phyloP scores from a whole-genome alignment of 164 flowering plant genomes.

The Aristolochia californica region DNA sequence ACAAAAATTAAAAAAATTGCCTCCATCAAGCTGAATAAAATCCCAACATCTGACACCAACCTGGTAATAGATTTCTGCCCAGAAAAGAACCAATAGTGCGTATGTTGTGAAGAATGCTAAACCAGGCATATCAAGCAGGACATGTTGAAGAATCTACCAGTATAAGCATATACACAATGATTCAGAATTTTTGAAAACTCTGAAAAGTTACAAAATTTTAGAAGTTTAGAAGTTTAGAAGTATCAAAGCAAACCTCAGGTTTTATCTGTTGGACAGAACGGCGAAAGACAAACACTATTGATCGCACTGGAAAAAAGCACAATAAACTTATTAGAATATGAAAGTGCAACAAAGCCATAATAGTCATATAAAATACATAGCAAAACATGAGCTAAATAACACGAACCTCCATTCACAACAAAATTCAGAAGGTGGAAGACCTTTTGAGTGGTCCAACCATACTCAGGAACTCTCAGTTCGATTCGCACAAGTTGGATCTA shows the following conservation, averaged over 20 bases:
- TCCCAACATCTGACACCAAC: conserved; percentile 20
- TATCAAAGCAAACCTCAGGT: conserved; percentile 41
- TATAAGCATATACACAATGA: no score
- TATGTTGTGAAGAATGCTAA: conserved; percentile 92
- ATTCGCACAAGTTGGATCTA: conserved; percentile 51
- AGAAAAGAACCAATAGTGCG: conserved; percentile 82
- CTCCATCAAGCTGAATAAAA: not conserved
- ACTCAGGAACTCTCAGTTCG: conserved; percentile 54
- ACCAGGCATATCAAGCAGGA: conserved; percentile 85
- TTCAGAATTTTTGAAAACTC: no score
- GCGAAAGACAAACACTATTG: conserved; percentile 60
- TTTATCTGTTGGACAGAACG: conserved; percentile 45
- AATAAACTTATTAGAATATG: no score
- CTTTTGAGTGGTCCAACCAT: conserved; percentile 65
- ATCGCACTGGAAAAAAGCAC: conserved; percentile 45
- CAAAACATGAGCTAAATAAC: not conserved
- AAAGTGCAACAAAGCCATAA: no score
- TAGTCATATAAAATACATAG: not conserved
- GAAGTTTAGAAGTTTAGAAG: not conserved
- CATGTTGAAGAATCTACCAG: conserved; percentile 60
- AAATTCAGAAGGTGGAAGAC: conserved; percentile 57
- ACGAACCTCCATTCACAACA: conserved; percentile 50
- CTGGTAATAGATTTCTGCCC: conserved; percentile 99
- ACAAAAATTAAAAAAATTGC: not conserved
- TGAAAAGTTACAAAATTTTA: no score